Conservation (phyloP, 169 alveolate species). For the Cryptosporidium tyzzeri region DNA sequence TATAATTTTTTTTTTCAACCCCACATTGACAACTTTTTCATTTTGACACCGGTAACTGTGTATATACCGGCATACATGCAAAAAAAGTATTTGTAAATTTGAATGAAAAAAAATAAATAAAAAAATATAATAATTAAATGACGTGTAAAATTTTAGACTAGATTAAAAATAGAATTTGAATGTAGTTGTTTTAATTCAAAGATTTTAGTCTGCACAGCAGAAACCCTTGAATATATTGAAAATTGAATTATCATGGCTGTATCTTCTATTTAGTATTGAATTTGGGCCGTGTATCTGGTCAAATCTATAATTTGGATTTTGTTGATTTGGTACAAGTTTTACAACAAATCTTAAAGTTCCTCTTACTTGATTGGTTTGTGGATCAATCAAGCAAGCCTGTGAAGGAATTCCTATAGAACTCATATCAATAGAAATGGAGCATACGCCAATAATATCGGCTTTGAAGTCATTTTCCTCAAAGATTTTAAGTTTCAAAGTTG, state of each 20-base stretch:
- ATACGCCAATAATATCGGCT: conserved; percentile 50
- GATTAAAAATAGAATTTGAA: not conserved
- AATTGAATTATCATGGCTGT: conserved; percentile 29
- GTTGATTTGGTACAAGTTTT: conserved; percentile 60
- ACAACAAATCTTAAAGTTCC: conserved; percentile 52
- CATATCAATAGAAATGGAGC: conserved; percentile 47
- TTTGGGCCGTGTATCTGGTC: conserved; percentile 73
- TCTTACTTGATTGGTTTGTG: conserved; percentile 45
- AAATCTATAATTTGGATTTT: conserved; percentile 68
- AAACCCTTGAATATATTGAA: conserved; percentile 59
- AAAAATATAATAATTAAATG: not conserved
- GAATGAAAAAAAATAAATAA: not conserved
- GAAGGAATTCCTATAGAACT: conserved; percentile 45
- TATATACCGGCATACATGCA: conserved; percentile 26
- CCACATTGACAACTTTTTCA: conserved; percentile 28
- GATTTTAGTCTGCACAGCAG: conserved; percentile 53
- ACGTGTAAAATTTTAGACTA: not conserved
- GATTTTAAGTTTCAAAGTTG: conserved; percentile 22
- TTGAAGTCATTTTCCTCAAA: conserved; percentile 65
- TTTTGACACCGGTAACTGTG: conserved; percentile 14
- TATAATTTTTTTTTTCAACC: conserved; percentile 3
- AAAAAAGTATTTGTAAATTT: not conserved
- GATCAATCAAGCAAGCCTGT: conserved; percentile 50
- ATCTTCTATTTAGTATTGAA: conserved; percentile 51
- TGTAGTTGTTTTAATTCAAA: not conserved